Percentiles rank a stretch among this genome's conserved stretches.
These are phyloP conservation scores for Neofusicoccum ribis DNA, from an alignment of 2,329 filamentous ascomycete genomes.

Conservation along the genomic window DNA sequence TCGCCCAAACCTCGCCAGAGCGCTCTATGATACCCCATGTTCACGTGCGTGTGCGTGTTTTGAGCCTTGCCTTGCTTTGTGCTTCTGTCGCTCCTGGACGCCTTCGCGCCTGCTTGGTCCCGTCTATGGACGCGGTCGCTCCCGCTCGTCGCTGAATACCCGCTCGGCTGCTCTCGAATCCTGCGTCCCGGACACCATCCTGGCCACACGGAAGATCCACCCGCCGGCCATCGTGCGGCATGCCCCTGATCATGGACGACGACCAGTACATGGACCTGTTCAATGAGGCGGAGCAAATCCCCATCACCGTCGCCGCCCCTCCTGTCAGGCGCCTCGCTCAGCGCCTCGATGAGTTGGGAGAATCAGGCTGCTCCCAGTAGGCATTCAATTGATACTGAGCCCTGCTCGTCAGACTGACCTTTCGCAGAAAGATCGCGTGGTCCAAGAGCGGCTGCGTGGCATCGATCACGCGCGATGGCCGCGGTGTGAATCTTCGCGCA, in stretches of 20 bases:
- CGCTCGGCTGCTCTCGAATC: not conserved
- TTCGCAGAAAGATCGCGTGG: slow-evolving; percentile 74
- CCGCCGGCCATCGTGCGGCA: not conserved
- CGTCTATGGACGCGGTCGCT: not conserved
- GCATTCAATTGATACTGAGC: slow-evolving; percentile 28
- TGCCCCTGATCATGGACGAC: slow-evolving; percentile 57
- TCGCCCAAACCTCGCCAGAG: not conserved
- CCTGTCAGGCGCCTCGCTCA: slow-evolving; percentile 68
- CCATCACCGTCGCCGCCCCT: slow-evolving; percentile 55
- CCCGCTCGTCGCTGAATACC: not conserved
- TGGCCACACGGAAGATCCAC: not conserved
- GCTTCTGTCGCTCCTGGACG: not conserved
- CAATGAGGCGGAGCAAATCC: slow-evolving; percentile 55
- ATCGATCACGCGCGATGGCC: slow-evolving; percentile 71
- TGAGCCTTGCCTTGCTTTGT: not conserved
- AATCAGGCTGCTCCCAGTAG: slow-evolving; percentile 79
- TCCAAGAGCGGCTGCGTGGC: slow-evolving; percentile 85
- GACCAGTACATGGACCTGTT: slow-evolving; percentile 55
- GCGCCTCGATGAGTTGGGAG: slow-evolving; percentile 74
- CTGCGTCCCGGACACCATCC: not conserved
- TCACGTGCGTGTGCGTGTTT: not conserved
- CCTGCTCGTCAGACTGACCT: not conserved
- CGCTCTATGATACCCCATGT: not conserved
- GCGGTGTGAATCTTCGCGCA: slow-evolving; percentile 69
- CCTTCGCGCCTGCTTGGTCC: not conserved